Percentiles rank a stretch among this genome's conserved stretches.
These are phyloP conservation scores for Peziza echinospora DNA, from an alignment of 495 filamentous ascomycete species.

Conservation along the genomic window DNA sequence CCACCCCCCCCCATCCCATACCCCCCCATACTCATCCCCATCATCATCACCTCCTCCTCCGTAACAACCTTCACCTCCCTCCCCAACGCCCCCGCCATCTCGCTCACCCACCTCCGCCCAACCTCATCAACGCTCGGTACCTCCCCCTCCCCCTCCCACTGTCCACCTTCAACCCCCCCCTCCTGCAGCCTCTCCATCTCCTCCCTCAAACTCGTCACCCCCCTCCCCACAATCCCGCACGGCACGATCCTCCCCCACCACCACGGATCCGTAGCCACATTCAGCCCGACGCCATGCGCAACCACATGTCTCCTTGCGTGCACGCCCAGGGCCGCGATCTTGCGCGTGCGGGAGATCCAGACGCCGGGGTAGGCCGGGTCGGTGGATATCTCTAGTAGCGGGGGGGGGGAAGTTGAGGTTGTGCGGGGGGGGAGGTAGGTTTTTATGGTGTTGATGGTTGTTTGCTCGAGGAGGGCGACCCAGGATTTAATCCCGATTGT, in stretches of 20 bases:
- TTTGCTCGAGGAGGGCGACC: not conserved
- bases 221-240: conserved; percentile 46
- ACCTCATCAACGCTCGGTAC: conserved; percentile 58
- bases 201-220: conserved; percentile 46
- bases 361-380: conserved; percentile 14
- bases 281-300: conserved; percentile 32
- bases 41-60: conserved; percentile 13
- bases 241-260: conserved; percentile 39
- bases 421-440: conserved; percentile 24
- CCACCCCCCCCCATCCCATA: not conserved
- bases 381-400: too few species aligned
- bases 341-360: conserved; percentile 12
- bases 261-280: conserved; percentile 30
- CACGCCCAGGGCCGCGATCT: not conserved
- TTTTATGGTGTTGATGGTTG: not conserved
- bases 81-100: conserved; percentile 16
- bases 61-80: conserved; percentile 15
- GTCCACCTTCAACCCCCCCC: conserved; percentile 33
- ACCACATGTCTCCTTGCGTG: conserved; percentile 5
- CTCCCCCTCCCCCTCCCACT: conserved; percentile 43
- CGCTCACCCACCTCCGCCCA: conserved; percentile 49
- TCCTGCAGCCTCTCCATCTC: conserved; percentile 40
- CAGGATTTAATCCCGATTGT: not conserved
- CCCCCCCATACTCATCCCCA: conserved; percentile 9
- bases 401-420: too few species aligned